Evolutionary conservation across 768 basidiomycete genomes (phyloP).

Genomic region (Nidula microcarpa): DNA sequence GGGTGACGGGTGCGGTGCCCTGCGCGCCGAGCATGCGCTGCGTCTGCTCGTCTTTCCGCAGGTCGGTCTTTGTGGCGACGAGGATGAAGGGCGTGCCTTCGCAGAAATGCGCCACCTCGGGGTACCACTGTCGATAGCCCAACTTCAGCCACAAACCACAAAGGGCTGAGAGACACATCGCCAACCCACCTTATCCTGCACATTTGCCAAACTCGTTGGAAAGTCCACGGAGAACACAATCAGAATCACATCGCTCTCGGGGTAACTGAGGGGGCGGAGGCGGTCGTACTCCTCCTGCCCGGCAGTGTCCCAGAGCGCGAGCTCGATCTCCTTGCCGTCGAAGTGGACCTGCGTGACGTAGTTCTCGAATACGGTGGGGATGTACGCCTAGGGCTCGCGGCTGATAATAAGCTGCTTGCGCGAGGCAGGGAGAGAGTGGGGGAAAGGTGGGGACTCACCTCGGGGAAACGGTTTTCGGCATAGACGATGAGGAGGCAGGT

Average conservation of each 20-base stretch:
- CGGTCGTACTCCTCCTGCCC: slow-evolving; percentile 97
- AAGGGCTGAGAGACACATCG: not conserved
- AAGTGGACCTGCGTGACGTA: slow-evolving; percentile 85
- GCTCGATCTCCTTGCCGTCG: slow-evolving; percentile 86
- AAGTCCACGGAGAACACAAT: slow-evolving; percentile 95
- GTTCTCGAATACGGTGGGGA: slow-evolving; percentile 94
- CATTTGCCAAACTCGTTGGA: slow-evolving; percentile 86
- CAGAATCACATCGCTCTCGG: slow-evolving; percentile 87
- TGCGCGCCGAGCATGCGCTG: slow-evolving; percentile 87
- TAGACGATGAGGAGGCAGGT: slow-evolving; percentile 96
- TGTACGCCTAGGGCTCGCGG: slow-evolving; percentile 65
- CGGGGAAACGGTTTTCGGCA: slow-evolving; percentile 93
- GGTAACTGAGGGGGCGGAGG: slow-evolving; percentile 81
- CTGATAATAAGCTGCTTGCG: slow-evolving; percentile 1
- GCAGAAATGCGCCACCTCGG: slow-evolving; percentile 92
- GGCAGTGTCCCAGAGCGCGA: slow-evolving; percentile 98
- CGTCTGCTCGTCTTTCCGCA: slow-evolving; percentile 84
- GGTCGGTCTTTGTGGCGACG: slow-evolving; percentile 91
- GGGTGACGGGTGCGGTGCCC: slow-evolving; percentile 75
- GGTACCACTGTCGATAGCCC: slow-evolving; percentile 66
- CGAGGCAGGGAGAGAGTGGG: not conserved
- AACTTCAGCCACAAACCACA: no score
- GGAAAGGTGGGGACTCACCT: slow-evolving; percentile 44
- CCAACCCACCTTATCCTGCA: slow-evolving; percentile 75
- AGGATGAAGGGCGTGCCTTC: slow-evolving; percentile 86